A percentile compares a stretch with the other conserved stretches of the same genome.
These are phyloP conservation scores for Russula sp. DNA, from an alignment of 768 basidiomycete species.

Conservation along the genomic window DNA sequence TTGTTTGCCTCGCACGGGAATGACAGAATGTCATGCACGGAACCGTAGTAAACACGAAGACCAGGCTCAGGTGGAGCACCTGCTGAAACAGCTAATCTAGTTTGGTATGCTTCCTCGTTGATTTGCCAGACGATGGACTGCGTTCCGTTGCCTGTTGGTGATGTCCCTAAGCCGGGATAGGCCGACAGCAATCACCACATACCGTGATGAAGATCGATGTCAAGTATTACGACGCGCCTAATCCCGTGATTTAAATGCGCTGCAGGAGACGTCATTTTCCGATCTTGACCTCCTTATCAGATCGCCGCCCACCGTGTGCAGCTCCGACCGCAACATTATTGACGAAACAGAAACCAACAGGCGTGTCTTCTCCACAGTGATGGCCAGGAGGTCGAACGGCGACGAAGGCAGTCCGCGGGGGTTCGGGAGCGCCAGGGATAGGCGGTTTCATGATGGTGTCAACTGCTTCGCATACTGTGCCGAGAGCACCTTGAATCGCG, in stretches of 20 bases:
- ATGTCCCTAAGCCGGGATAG: neutral
- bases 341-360: conserved; percentile 92
- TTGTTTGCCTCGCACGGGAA: conserved; percentile 81
- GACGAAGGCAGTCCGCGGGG: conserved; percentile 59
- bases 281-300: neutral
- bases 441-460: conserved; percentile 51
- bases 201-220: conserved; percentile 93
- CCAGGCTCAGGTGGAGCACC: conserved; percentile 43
- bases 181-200: conserved; percentile 20
- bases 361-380: conserved; percentile 88
- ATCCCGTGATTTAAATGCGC: conserved; percentile 80
- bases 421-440: neutral
- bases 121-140: conserved; percentile 90
- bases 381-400: conserved; percentile 89
- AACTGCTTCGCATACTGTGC: conserved; percentile 85
- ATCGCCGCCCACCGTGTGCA: conserved; percentile 66
- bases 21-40: conserved; percentile 89
- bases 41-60: conserved; percentile 79
- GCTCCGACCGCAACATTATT: conserved; percentile 92
- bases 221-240: conserved; percentile 78
- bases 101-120: conserved; percentile 80
- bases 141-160: conserved; percentile 77
- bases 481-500: conserved; percentile 79
- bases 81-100: conserved; percentile 54
- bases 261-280: conserved; percentile 35